These are phyloP conservation scores for Pontederia paniculata DNA, from an alignment of 176 grass and related monocot genomes.

Conservation along the genomic window DNA sequence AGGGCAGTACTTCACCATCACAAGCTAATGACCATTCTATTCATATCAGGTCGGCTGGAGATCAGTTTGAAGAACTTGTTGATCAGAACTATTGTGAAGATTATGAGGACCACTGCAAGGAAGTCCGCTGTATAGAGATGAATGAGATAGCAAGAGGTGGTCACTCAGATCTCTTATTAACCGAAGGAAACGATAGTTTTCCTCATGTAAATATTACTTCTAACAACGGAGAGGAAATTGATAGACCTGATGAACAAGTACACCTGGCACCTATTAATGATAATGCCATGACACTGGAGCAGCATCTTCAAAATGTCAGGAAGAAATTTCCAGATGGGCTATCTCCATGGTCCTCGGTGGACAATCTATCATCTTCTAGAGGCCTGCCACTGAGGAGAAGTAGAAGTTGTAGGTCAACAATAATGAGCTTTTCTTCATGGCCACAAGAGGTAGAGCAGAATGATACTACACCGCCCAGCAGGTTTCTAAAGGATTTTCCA, in stretches of 20 bases:
- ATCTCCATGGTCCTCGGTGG: neutral
- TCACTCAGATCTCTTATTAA: constrained; percentile 25
- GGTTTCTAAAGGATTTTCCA: constrained; percentile 44
- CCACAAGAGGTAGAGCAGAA: constrained; percentile 39
- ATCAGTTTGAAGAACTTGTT: constrained; percentile 26
- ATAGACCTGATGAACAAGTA: constrained; percentile 10
- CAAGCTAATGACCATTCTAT: constrained; percentile 47
- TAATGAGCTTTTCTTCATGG: constrained; percentile 38
- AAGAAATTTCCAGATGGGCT: constrained; percentile 13
- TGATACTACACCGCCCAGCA: constrained; percentile 53
- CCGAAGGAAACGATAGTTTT: constrained; percentile 26
- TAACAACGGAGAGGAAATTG: too few species aligned
- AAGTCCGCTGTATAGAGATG: constrained; percentile 74
- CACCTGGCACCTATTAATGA: constrained; percentile 12
- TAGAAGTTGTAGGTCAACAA: constrained; percentile 57
- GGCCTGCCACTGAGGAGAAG: constrained; percentile 23
- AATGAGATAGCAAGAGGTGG: constrained; percentile 30
- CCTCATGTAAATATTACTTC: constrained; percentile 19
- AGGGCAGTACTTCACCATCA: constrained; percentile 14
- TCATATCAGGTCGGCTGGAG: constrained; percentile 32
- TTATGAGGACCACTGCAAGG: constrained; percentile 77
- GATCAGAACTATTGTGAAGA: constrained; percentile 40
- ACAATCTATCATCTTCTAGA: neutral
- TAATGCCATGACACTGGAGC: constrained; percentile 59
- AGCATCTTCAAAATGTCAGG: constrained; percentile 77